phyloP scores from a whole-genome alignment of 768 basidiomycete species.

The Tylopilus felleus region DNA sequence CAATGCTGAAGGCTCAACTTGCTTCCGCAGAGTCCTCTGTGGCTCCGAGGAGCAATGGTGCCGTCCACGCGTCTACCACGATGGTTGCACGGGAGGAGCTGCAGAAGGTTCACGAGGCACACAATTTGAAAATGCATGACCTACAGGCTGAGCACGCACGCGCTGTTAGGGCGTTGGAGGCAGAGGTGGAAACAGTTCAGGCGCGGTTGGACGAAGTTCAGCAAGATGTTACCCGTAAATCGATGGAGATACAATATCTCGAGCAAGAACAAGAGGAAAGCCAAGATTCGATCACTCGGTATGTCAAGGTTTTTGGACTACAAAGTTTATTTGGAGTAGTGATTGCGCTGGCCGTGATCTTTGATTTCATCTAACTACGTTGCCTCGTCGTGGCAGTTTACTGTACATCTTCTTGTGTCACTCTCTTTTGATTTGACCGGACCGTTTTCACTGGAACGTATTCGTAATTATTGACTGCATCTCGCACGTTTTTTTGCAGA shows the following conservation, averaged over 20 bases:
- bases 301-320: constrained; percentile 59
- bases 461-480: constrained; percentile 40
- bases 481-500: constrained; percentile 41
- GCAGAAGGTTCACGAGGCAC: constrained; percentile 76
- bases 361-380: constrained; percentile 45
- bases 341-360: constrained; percentile 53
- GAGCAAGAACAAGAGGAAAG: constrained; percentile 78
- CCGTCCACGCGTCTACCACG: constrained; percentile 34
- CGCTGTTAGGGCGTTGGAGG: constrained; percentile 46
- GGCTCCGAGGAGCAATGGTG: constrained; percentile 56
- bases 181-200: constrained; percentile 54
- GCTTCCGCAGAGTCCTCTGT: constrained; percentile 43
- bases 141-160: constrained; percentile 66
- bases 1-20: constrained; percentile 56
- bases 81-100: constrained; percentile 72
- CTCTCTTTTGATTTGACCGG: constrained; percentile 14
- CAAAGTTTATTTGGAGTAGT: constrained; percentile 53
- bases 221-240: constrained; percentile 61
- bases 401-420: constrained; percentile 18
- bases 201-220: constrained; percentile 51
- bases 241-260: constrained; percentile 78
- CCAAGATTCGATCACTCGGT: constrained; percentile 75
- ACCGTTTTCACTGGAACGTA: constrained; percentile 23
- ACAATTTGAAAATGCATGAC: constrained; percentile 77
- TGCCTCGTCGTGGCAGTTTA: constrained; percentile 11